Percentiles rank a stretch among this genome's conserved stretches.
Evolutionary conservation across 371 early-diverging fungal genomes (phyloP).

Genomic region (Actinomucor elegans): DNA sequence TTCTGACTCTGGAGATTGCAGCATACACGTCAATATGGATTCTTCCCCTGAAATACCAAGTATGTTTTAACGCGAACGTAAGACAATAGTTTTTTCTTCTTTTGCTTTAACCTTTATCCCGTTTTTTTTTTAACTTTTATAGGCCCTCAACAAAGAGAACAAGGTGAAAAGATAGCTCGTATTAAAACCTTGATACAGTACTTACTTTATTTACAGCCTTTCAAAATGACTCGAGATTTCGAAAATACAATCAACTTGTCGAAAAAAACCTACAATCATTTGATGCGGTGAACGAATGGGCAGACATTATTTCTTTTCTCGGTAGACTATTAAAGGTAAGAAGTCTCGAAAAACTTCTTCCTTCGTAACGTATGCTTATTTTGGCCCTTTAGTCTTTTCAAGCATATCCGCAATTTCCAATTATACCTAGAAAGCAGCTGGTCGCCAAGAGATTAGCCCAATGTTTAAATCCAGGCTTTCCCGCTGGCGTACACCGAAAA

Average conservation of each 20-base stretch:
- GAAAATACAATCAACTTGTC: constrained; percentile 77
- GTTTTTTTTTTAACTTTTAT: not conserved
- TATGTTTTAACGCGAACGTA: not conserved
- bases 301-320: constrained; percentile 92
- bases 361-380: no score
- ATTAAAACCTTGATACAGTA: not conserved
- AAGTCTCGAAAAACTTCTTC: not conserved
- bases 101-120: not conserved
- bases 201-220: constrained; percentile 1
- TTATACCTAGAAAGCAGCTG: constrained; percentile 83
- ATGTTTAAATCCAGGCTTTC: constrained; percentile 98
- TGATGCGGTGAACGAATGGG: constrained; percentile 94
- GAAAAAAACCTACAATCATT: constrained; percentile 88
- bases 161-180: not conserved
- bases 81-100: not conserved
- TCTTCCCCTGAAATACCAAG: constrained; percentile 18
- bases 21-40: constrained; percentile 11
- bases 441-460: constrained; percentile 97
- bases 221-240: constrained; percentile 72
- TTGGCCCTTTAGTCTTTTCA: constrained; percentile 65
- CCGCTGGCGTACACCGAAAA: constrained; percentile 98
- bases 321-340: constrained; percentile 78
- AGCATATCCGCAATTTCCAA: constrained; percentile 73
- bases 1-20: constrained; percentile 3
- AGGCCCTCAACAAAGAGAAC: constrained; percentile 13